These are phyloP conservation scores for Clarireedia paspali DNA, from an alignment of 2,329 filamentous ascomycete genomes.

Conservation along the genomic window DNA sequence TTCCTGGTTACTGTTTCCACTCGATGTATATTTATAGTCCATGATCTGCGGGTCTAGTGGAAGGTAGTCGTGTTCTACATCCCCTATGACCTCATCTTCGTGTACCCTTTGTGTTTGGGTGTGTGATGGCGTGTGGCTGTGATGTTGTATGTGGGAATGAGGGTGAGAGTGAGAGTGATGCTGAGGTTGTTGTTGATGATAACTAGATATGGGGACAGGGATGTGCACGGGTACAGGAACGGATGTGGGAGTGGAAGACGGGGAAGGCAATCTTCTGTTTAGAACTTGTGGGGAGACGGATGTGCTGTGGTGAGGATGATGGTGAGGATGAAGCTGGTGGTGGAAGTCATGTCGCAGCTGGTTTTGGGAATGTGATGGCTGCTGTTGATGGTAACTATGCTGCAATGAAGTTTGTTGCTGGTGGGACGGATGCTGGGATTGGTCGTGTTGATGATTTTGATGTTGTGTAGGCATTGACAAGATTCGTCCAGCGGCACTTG, in stretches of 20 bases:
- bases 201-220: background rate
- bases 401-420: background rate
- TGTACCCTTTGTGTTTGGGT: background rate
- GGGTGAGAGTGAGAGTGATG: background rate
- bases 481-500: slow-evolving; percentile 21
- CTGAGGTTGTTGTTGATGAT: slow-evolving; percentile 6
- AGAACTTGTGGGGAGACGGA: slow-evolving; percentile 29
- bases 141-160: slow-evolving; percentile 2
- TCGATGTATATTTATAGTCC: slow-evolving; percentile 31
- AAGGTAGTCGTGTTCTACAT: slow-evolving; percentile 32
- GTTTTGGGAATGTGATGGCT: background rate
- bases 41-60: slow-evolving; percentile 54
- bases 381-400: background rate
- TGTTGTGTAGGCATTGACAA: slow-evolving; percentile 17
- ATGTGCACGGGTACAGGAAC: background rate
- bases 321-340: slow-evolving; percentile 10
- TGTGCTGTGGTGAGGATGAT: slow-evolving; percentile 11
- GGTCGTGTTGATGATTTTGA: background rate
- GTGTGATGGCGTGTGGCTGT: background rate
- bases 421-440: background rate
- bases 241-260: slow-evolving; percentile 7
- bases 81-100: background rate
- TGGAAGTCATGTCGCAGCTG: slow-evolving; percentile 4
- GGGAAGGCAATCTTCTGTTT: slow-evolving; percentile 21
- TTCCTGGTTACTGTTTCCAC: slow-evolving; percentile 9